Base-by-base conservation (phyloP, 768 basidiomycete species). In the Rhizopogon vulgaris region DNA sequence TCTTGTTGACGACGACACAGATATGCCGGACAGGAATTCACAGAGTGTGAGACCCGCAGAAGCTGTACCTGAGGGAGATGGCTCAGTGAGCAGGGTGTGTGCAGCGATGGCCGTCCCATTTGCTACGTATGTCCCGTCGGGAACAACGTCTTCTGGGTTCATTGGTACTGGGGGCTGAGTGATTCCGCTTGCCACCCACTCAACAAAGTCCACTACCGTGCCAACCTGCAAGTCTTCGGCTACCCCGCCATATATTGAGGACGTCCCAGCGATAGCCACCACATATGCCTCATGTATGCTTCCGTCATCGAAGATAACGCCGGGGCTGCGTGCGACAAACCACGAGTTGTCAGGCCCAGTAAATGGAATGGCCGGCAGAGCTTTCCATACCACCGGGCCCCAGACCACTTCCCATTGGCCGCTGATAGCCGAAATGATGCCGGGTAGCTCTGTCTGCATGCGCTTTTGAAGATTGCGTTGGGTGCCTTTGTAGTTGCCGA, bases 341-440 rank as follows among this genome's bases (percentile, higher is more conserved):
- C 52, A 56, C 4, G 60, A 42, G 40, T 62, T 59, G 10, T 52
- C 57, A 7, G 57, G 60, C 1, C 55, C 54, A 5, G 51, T 52
- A 3, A 12, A 6, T 9, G 1, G 17, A 0, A 42, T 18, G 5
- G 43, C 55, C 18, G 60, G 51, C 2, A 27, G 10, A 12, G 37
- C 18, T 45, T 61, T 61, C 51, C 58, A 59, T 9, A 56, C 51
- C 14, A 54, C 48, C 3, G 57, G 60, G 1, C 60, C 52, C 54
- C 52, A 59, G 12, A 49, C 53, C 12, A 60, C 17, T 17, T 39
- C 1, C 56, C 56, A 61, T 14, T 37, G 28, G 12, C 27, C 41
- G 25, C 15, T 6, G 9, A 42, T 28, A n/a, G 25, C 15, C 15
- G 41, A 41, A 25, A 41, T 5, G 15, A 37, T 5, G 7, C 1